These are phyloP conservation scores for Lathyrus tuberosus DNA, from an alignment of 306 rosid species.

Conservation along the genomic window DNA sequence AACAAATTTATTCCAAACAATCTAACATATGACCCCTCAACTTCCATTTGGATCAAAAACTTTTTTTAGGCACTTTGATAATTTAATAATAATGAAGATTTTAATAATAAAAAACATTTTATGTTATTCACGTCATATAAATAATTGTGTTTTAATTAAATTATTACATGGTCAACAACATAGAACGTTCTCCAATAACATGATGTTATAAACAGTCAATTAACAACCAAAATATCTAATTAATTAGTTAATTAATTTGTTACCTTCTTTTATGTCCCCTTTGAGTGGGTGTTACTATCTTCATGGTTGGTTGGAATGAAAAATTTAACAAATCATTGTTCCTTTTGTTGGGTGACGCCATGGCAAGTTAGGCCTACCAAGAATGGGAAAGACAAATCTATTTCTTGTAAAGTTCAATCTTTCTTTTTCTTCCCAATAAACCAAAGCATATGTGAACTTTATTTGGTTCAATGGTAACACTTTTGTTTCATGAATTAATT, in stretches of 20 bases:
- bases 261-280: conserved; percentile 25
- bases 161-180: conserved; percentile 12
- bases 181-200: conserved; percentile 27
- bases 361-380: conserved; percentile 42
- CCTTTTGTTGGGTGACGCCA: conserved; percentile 53
- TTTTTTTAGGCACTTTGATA: conserved; percentile 16
- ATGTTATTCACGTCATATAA: not conserved
- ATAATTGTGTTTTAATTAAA: conserved; percentile 14
- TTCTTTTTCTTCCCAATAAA: not conserved
- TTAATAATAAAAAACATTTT: not conserved
- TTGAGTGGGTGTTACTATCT: conserved; percentile 25
- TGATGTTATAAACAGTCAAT: conserved; percentile 33
- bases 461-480: too few species aligned
- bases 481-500: too few species aligned
- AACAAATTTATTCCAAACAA: conserved; percentile 38
- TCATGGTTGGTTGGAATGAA: not conserved
- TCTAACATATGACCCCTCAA: conserved; percentile 7
- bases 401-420: conserved; percentile 34
- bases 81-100: not conserved
- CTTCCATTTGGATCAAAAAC: conserved; percentile 35
- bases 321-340: conserved; percentile 27
- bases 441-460: too few species aligned
- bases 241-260: conserved; percentile 19
- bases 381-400: conserved; percentile 15
- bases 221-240: conserved; percentile 6